phyloP scores from a whole-genome alignment of 2,329 filamentous ascomycete species.

The Raffaelea albimanens region DNA sequence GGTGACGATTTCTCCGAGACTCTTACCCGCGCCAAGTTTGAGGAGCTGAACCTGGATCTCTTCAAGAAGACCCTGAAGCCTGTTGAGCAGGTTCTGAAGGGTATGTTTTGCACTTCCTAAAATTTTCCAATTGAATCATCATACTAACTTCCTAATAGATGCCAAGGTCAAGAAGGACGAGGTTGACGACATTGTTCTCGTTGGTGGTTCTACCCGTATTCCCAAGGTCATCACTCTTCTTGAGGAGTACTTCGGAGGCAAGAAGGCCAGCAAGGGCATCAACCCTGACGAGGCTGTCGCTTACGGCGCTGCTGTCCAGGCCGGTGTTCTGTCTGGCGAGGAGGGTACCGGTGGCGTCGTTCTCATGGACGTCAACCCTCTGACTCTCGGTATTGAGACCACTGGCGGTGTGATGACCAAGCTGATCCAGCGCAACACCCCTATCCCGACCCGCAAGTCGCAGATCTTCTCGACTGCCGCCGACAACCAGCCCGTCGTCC shows the following conservation, averaged over 20 bases:
- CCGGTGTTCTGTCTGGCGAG: slow-evolving; percentile 87
- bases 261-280: slow-evolving; percentile 98
- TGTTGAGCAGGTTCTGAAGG: slow-evolving; percentile 93
- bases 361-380: slow-evolving; percentile 94
- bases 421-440: slow-evolving; percentile 88
- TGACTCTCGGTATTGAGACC: slow-evolving; percentile 95
- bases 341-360: slow-evolving; percentile 70
- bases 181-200: slow-evolving; percentile 92
- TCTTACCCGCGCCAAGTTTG: slow-evolving; percentile 96
- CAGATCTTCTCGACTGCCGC: slow-evolving; percentile 97
- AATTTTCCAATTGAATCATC: too few relatives aligned
- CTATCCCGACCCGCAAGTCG: slow-evolving; percentile 91
- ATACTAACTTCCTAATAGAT: too few relatives aligned
- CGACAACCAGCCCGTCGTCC: slow-evolving; percentile 90
- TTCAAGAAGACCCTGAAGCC: slow-evolving; percentile 99
- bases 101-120: too few relatives aligned
- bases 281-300: slow-evolving; percentile 99
- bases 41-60: slow-evolving; percentile 96
- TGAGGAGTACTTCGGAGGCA: slow-evolving; percentile 90
- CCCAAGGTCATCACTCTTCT: slow-evolving; percentile 93
- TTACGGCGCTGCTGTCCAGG: slow-evolving; percentile 94
- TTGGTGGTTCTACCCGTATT: slow-evolving; percentile 98
- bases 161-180: slow-evolving; percentile 95
- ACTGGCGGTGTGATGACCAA: slow-evolving; percentile 97
- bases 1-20: slow-evolving; percentile 98